Percentiles rank a stretch among this genome's conserved stretches.
Conservation (phyloP, 2,329 filamentous ascomycete species). For the Annulohypoxylon truncatum region DNA sequence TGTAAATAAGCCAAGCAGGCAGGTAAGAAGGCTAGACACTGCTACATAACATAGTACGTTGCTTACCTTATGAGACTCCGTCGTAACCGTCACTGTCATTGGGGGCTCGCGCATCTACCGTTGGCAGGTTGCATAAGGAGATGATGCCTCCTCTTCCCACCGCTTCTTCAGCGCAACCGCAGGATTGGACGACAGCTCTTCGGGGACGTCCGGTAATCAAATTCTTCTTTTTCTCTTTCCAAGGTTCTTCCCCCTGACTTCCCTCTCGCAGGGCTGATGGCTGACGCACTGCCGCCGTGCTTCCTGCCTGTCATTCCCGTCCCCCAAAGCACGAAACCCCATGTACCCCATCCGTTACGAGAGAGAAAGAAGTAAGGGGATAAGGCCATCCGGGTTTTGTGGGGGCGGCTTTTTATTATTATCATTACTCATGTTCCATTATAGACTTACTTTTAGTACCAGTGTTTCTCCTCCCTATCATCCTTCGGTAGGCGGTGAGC, state of each 20-base stretch:
- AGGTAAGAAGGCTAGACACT: constrained; percentile 18
- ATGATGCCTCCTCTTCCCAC: constrained; percentile 33
- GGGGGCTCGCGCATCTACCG: constrained; percentile 35
- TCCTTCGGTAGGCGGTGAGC: constrained; percentile 30
- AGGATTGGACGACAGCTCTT: constrained; percentile 36
- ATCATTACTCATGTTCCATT: constrained; percentile 6
- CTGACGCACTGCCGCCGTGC: constrained; percentile 39
- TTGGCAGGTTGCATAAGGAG: constrained; percentile 34
- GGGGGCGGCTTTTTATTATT: constrained; percentile 22
- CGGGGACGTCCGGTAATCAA: constrained; percentile 41
- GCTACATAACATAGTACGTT: constrained; percentile 10
- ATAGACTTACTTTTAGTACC: constrained; percentile 4
- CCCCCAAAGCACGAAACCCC: constrained; percentile 23
- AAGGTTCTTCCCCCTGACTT: constrained; percentile 4
- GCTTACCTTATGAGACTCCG: constrained; percentile 20
- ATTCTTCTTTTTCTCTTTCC: not conserved
- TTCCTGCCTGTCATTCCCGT: constrained; percentile 38
- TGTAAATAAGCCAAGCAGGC: constrained; percentile 1
- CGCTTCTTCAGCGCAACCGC: constrained; percentile 42
- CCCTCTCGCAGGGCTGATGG: constrained; percentile 40
- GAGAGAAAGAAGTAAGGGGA: not conserved
- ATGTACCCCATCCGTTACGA: constrained; percentile 25
- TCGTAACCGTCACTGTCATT: constrained; percentile 24
- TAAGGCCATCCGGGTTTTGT: constrained; percentile 5
- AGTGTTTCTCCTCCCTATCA: constrained; percentile 9